A percentile compares a stretch with the other conserved stretches of the same genome.
phyloP scores from a whole-genome alignment of 2,329 filamentous ascomycete species.

The Ophiostoma tasmaniense region DNA sequence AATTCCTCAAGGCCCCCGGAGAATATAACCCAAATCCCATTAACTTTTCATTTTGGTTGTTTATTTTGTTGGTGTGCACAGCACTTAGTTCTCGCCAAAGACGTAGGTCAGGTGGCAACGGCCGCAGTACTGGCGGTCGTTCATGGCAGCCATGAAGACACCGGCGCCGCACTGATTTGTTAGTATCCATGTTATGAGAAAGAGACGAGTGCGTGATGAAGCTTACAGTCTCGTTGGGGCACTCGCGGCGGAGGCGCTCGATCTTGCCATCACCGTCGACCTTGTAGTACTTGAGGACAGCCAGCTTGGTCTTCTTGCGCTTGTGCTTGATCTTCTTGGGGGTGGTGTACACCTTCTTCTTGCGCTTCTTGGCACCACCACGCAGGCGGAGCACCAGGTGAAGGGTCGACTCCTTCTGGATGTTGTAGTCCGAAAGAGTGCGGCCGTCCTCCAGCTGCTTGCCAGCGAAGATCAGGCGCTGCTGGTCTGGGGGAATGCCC shows the following conservation, averaged over 20 bases:
- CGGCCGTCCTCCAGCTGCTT: slow-evolving; percentile 99
- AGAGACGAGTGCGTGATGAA: no score
- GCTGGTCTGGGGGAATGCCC: slow-evolving; percentile 97
- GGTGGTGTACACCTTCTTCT: slow-evolving; percentile 99
- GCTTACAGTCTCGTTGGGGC: slow-evolving; percentile 78
- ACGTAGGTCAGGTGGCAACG: slow-evolving; percentile 66
- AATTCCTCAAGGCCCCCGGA: slow-evolving; percentile 16
- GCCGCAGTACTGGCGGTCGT: slow-evolving; percentile 96
- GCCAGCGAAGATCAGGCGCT: slow-evolving; percentile 98
- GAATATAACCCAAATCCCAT: slow-evolving; percentile 21
- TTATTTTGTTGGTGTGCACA: slow-evolving; percentile 8
- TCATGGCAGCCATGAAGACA: slow-evolving; percentile 99
- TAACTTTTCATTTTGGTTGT: not conserved
- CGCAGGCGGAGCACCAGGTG: slow-evolving; percentile 96
- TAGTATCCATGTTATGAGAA: not conserved
- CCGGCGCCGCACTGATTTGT: slow-evolving; percentile 79
- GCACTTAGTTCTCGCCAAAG: slow-evolving; percentile 55
- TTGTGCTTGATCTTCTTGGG: slow-evolving; percentile 99
- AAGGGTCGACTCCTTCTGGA: slow-evolving; percentile 99
- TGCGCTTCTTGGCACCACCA: slow-evolving; percentile 99
- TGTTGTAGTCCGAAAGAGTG: slow-evolving; percentile 99
- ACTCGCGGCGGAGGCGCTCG: slow-evolving; percentile 97
- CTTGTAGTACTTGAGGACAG: slow-evolving; percentile 99
- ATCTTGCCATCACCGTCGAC: slow-evolving; percentile 99
- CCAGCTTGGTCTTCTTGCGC: slow-evolving; percentile 99